phyloP scores from a whole-genome alignment of 2,329 filamentous ascomycete genomes.

The Exophiala aquamarina region DNA sequence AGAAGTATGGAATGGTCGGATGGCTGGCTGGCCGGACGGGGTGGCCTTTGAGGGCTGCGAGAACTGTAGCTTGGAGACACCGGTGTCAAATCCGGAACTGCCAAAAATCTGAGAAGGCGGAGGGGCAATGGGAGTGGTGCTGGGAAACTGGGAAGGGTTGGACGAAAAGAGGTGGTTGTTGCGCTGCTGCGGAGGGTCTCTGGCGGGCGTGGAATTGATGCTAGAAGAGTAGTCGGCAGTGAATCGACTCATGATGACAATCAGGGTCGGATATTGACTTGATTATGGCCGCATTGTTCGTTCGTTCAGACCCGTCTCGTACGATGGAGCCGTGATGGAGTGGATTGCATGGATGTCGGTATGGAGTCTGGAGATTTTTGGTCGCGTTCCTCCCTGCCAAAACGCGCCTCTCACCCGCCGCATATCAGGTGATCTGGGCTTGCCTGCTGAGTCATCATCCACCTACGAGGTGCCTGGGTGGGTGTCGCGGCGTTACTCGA shows the following conservation, averaged over 20 bases:
- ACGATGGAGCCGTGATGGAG: neutral
- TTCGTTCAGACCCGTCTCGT: neutral
- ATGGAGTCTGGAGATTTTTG: no score
- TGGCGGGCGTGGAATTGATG: slow-evolving; percentile 23
- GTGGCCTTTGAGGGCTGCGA: slow-evolving; percentile 40
- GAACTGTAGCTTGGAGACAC: slow-evolving; percentile 39
- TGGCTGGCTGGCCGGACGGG: slow-evolving; percentile 29
- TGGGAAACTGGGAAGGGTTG: slow-evolving; percentile 22
- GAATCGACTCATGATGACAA: slow-evolving; percentile 25
- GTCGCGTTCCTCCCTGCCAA: no score
- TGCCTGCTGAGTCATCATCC: no score
- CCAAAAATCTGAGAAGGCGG: slow-evolving; percentile 54
- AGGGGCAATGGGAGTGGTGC: slow-evolving; percentile 51
- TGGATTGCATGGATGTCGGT: no score
- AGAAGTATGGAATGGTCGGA: slow-evolving; percentile 11
- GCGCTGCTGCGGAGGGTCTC: slow-evolving; percentile 10
- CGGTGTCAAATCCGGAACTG: slow-evolving; percentile 48
- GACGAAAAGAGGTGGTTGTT: slow-evolving; percentile 17
- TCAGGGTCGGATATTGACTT: neutral
- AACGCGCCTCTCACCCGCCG: no score
- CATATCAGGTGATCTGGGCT: no score
- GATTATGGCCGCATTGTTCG: neutral
- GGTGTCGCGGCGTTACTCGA: no score
- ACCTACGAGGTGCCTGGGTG: no score
- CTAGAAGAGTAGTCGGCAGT: slow-evolving; percentile 29